Conservation (phyloP, 2,329 filamentous ascomycete species). For the Clarireedia homoeocarpa region DNA sequence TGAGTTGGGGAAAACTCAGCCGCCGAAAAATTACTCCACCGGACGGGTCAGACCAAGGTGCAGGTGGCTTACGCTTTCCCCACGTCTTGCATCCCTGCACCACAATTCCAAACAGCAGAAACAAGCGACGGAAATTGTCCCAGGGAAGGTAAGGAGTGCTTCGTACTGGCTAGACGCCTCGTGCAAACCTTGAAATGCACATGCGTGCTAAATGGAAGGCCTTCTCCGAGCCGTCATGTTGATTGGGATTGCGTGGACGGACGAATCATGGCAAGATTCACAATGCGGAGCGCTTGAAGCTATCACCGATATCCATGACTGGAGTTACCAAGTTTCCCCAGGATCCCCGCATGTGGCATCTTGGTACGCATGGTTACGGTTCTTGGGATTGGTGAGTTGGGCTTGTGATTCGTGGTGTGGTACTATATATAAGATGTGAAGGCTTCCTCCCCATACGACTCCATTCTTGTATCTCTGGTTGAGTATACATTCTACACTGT, state of each 20-base stretch:
- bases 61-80: background rate
- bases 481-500: background rate
- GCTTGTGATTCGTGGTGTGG: background rate
- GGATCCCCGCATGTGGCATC: slow-evolving; percentile 9
- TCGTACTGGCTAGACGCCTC: background rate
- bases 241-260: background rate
- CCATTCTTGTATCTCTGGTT: background rate
- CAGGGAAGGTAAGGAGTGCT: no score
- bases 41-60: background rate
- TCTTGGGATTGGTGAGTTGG: background rate
- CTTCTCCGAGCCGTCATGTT: background rate
- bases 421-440: slow-evolving; percentile 4
- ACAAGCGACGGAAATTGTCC: background rate
- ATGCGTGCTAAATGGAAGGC: slow-evolving; percentile 1
- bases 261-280: background rate
- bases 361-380: background rate
- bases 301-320: background rate
- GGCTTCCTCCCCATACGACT: background rate
- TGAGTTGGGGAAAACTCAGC: slow-evolving; percentile 2
- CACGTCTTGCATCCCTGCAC: background rate
- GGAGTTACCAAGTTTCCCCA: background rate
- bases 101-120: background rate
- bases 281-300: background rate
- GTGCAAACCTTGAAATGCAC: background rate
- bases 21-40: background rate